phyloP scores from a whole-genome alignment of 371 early-diverging fungal species.

The Mucor indicus region DNA sequence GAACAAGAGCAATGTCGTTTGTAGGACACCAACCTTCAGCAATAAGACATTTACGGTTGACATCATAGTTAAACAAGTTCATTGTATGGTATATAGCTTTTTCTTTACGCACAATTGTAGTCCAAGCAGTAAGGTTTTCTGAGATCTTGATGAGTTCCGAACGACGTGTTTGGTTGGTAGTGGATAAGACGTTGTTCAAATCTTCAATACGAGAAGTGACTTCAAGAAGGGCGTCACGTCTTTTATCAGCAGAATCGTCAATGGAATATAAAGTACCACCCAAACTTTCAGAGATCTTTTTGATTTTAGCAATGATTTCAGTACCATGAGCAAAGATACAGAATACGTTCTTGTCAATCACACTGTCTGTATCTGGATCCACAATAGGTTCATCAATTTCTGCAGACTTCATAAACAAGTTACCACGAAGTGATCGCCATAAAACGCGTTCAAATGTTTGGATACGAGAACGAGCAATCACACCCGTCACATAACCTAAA shows the following conservation, averaged over 20 bases:
- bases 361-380: conserved; percentile 82
- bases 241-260: conserved; percentile 78
- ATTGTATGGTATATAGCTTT: conserved; percentile 96
- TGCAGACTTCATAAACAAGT: conserved; percentile 93
- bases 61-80: conserved; percentile 93
- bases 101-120: conserved; percentile 90
- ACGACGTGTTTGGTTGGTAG: conserved; percentile 80
- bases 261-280: conserved; percentile 94
- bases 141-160: conserved; percentile 82
- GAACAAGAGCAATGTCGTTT: conserved; percentile 73
- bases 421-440: conserved; percentile 96
- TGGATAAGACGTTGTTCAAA: conserved; percentile 64
- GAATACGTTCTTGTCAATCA: conserved; percentile 92
- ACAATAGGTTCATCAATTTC: conserved; percentile 91
- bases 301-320: conserved; percentile 85
- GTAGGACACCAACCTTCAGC: conserved; percentile 98
- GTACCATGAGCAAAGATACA: conserved; percentile 96
- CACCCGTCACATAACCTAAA: conserved; percentile 85
- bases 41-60: conserved; percentile 89
- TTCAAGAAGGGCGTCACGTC: conserved; percentile 77
- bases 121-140: conserved; percentile 84
- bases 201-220: conserved; percentile 58
- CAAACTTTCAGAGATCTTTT: conserved; percentile 91
- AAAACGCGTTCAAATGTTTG: conserved; percentile 95
- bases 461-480: conserved; percentile 83